phyloP scores from a whole-genome alignment of 345 rosid species.

The Jatropha curcas region DNA sequence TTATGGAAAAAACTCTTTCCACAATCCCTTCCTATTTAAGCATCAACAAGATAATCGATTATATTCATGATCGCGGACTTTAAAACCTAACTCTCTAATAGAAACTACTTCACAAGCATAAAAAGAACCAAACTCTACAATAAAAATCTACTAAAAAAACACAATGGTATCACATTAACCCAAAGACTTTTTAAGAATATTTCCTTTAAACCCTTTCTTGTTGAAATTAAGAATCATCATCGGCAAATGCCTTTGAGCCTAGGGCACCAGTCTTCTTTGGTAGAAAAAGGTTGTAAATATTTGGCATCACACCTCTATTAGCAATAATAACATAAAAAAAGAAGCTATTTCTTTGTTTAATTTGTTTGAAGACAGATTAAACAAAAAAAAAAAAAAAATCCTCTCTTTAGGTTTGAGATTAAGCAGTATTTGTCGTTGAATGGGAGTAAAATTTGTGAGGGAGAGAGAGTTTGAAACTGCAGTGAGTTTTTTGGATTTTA shows the following conservation, averaged over 20 bases:
- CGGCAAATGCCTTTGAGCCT: constrained; percentile 57
- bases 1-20: not conserved
- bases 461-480: too few relatives aligned
- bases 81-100: not conserved
- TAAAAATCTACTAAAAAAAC: not conserved
- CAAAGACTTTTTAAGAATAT: not conserved
- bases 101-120: constrained; percentile 5
- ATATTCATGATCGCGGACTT: constrained; percentile 16
- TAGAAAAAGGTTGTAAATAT: constrained; percentile 89
- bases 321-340: constrained; percentile 92
- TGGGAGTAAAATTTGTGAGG: too few relatives aligned
- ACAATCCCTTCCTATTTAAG: not conserved
- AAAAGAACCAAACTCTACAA: not conserved
- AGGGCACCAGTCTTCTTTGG: constrained; percentile 84
- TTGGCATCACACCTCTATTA: constrained; percentile 95
- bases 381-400: too few relatives aligned
- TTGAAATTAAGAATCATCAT: constrained; percentile 48
- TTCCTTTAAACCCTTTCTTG: not conserved
- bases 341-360: too few relatives aligned
- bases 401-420: too few relatives aligned
- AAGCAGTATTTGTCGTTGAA: too few relatives aligned
- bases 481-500: too few relatives aligned
- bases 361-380: too few relatives aligned
- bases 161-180: not conserved
- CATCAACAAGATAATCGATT: not conserved